phyloP scores from a whole-genome alignment of 768 basidiomycete genomes.

The Russula foetens region DNA sequence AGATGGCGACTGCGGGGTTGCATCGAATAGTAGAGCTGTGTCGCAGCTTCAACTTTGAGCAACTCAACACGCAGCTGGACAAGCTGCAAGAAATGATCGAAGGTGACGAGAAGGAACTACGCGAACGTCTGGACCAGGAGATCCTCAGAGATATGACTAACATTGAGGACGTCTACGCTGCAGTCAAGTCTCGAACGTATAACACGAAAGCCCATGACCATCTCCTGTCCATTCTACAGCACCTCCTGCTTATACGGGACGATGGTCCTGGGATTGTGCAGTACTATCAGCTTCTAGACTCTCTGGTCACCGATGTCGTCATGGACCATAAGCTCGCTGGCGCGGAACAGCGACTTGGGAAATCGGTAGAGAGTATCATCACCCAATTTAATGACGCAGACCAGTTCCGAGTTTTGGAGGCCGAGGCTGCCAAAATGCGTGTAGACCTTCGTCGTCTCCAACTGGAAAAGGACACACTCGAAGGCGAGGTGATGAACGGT shows the following conservation, averaged over 20 bases:
- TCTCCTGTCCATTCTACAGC: constrained; percentile 91
- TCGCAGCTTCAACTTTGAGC: constrained; percentile 51
- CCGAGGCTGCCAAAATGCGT: constrained; percentile 66
- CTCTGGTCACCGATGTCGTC: constrained; percentile 83
- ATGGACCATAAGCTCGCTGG: constrained; percentile 85
- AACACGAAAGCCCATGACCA: constrained; percentile 75
- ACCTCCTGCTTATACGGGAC: constrained; percentile 82
- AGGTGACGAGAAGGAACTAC: constrained; percentile 65
- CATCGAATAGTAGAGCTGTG: constrained; percentile 64
- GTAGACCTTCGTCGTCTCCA: constrained; percentile 55
- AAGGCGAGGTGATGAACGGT: constrained; percentile 74
- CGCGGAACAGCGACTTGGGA: constrained; percentile 77
- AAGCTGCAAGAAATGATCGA: constrained; percentile 53
- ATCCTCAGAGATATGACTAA: constrained; percentile 70
- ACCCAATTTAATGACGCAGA: constrained; percentile 89
- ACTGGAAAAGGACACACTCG: constrained; percentile 74
- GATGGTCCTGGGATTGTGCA: constrained; percentile 79
- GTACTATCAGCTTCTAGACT: constrained; percentile 88
- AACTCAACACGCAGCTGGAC: constrained; percentile 59
- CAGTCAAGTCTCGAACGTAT: constrained; percentile 67
- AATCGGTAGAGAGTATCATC: constrained; percentile 83
- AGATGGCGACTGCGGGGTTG: constrained; percentile 87
- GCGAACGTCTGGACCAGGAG: constrained; percentile 67
- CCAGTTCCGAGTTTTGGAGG: constrained; percentile 65
- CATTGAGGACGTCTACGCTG: constrained; percentile 82